These are phyloP conservation scores for Sodiomyces alkalinus DNA, from an alignment of 2,329 filamentous ascomycete species.

Conservation along the genomic window DNA sequence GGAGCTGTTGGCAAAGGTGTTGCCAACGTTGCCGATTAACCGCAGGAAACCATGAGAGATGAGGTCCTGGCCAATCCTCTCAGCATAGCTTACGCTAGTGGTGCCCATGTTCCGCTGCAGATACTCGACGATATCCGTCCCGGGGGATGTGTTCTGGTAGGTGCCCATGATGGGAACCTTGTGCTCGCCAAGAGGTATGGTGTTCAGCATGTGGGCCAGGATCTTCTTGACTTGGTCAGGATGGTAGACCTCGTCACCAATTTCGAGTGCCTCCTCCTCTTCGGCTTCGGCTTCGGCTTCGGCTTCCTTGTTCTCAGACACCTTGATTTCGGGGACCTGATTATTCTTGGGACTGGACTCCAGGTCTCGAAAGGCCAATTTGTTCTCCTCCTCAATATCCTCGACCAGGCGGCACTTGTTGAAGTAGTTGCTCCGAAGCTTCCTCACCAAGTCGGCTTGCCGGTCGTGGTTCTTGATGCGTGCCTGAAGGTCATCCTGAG, in stretches of 20 bases:
- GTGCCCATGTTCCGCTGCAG: slow-evolving; percentile 78
- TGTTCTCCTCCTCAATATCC: slow-evolving; percentile 96
- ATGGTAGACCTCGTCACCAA: slow-evolving; percentile 77
- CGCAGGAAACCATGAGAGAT: slow-evolving; percentile 75
- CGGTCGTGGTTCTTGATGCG: slow-evolving; percentile 88
- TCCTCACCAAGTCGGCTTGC: slow-evolving; percentile 80
- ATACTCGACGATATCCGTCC: slow-evolving; percentile 90
- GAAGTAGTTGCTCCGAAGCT: slow-evolving; percentile 91
- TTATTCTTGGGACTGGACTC: slow-evolving; percentile 53
- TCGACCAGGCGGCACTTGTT: slow-evolving; percentile 96
- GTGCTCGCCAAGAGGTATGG: slow-evolving; percentile 73
- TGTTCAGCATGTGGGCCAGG: slow-evolving; percentile 69
- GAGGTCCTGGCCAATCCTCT: slow-evolving; percentile 89
- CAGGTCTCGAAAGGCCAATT: slow-evolving; percentile 88
- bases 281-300: slow-evolving; percentile 45
- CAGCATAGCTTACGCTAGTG: slow-evolving; percentile 75
- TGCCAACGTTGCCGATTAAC: slow-evolving; percentile 87
- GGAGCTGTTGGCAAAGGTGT: slow-evolving; percentile 91
- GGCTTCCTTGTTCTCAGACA: slow-evolving; percentile 51
- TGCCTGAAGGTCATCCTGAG: slow-evolving; percentile 81
- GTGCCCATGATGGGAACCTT: slow-evolving; percentile 93
- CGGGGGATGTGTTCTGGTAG: slow-evolving; percentile 83
- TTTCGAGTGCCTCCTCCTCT: slow-evolving; percentile 76
- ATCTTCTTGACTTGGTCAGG: slow-evolving; percentile 87
- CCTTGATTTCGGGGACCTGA: slow-evolving; percentile 72